phyloP scores from a whole-genome alignment of 805 yeast species.

The Pichia paraexigua region DNA sequence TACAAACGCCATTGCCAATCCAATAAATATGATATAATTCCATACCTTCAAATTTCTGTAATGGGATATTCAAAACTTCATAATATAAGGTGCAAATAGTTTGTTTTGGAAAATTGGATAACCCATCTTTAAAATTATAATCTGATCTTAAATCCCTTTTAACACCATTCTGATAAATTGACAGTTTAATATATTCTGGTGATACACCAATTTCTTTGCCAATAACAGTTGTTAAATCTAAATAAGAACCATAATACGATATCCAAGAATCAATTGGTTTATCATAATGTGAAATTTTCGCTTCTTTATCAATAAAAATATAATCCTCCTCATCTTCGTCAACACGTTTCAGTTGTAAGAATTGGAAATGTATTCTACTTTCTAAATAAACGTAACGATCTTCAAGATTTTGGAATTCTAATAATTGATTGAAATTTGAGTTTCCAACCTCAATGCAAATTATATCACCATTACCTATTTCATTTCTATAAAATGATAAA shows the following conservation, averaged over 20 bases:
- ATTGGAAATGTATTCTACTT: constrained; percentile 52
- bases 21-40: constrained; percentile 57
- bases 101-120: constrained; percentile 38
- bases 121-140: constrained; percentile 26
- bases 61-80: constrained; percentile 67
- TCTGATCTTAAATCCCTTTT: constrained; percentile 42
- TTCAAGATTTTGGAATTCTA: constrained; percentile 29
- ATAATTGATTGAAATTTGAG: background rate
- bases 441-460: constrained; percentile 29
- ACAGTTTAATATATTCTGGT: constrained; percentile 57
- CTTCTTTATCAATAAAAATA: constrained; percentile 32
- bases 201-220: constrained; percentile 47
- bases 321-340: constrained; percentile 43
- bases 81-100: constrained; percentile 48
- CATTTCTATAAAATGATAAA: constrained; percentile 46
- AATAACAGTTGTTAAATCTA: constrained; percentile 52
- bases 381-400: constrained; percentile 47
- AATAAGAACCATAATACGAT: constrained; percentile 49
- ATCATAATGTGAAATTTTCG: constrained; percentile 9
- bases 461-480: constrained; percentile 64
- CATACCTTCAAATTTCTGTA: constrained; percentile 73
- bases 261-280: constrained; percentile 55
- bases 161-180: constrained; percentile 51
- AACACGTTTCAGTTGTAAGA: constrained; percentile 36
- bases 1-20: constrained; percentile 65